A percentile compares a stretch with the other conserved stretches of the same genome.
phyloP scores from a whole-genome alignment of 768 basidiomycete genomes.

The Lentinula raphanica region DNA sequence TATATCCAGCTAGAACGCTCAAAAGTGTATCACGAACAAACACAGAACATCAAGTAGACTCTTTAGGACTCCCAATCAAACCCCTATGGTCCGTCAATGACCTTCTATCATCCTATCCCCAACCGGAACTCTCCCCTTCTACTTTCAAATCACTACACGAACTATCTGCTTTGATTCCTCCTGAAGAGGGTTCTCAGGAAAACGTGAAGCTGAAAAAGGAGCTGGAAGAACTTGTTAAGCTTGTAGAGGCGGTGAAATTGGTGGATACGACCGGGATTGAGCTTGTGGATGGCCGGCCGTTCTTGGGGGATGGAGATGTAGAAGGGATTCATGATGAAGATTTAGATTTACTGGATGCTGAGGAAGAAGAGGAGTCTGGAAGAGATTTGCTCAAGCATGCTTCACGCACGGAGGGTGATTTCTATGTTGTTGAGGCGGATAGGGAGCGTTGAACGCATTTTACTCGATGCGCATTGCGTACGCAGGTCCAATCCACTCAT shows the following conservation, averaged over 20 bases:
- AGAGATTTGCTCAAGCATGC: slow-evolving; percentile 47
- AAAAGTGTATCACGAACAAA: slow-evolving; percentile 4
- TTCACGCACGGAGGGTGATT: slow-evolving; percentile 41
- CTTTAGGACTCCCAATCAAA: slow-evolving; percentile 54
- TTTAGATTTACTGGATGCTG: too few relatives aligned
- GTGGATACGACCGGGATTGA: slow-evolving; percentile 39
- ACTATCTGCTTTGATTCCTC: slow-evolving; percentile 69
- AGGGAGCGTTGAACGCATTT: slow-evolving; percentile 15
- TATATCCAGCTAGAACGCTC: slow-evolving; percentile 7
- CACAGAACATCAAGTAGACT: slow-evolving; percentile 36
- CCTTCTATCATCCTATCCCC: slow-evolving; percentile 72
- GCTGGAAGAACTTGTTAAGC: slow-evolving; percentile 64
- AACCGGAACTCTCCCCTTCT: slow-evolving; percentile 50
- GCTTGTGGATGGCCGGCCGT: slow-evolving; percentile 27
- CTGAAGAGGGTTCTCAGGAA: slow-evolving; percentile 50
- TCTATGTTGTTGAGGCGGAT: slow-evolving; percentile 62
- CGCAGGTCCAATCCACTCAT: neutral
- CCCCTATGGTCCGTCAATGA: slow-evolving; percentile 81
- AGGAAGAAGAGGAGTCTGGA: slow-evolving; percentile 25
- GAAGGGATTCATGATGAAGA: slow-evolving; percentile 16
- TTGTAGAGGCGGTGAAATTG: slow-evolving; percentile 79
- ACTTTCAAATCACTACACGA: slow-evolving; percentile 64
- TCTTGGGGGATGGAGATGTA: slow-evolving; percentile 36
- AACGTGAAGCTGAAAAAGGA: slow-evolving; percentile 48
- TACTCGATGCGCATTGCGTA: neutral